A percentile compares a stretch with the other conserved stretches of the same genome.
Evolutionary conservation across 2,329 filamentous ascomycete genomes (phyloP).

Genomic region (Zymoseptoria tritici): DNA sequence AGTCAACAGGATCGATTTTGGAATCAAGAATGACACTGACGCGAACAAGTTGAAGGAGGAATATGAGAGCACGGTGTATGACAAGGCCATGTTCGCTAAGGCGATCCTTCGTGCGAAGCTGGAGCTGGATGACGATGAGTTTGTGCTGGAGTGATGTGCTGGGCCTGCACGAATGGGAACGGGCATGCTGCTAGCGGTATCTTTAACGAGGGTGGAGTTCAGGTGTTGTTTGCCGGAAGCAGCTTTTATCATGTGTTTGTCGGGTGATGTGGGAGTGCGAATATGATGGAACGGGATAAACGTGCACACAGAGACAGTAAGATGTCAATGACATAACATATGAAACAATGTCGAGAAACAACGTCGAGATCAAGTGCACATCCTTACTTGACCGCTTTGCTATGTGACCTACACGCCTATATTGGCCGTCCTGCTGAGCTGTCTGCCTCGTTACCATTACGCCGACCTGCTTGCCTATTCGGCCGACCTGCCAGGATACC

Average conservation of each 20-base stretch:
- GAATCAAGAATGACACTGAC: slow-evolving; percentile 31
- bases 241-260: not conserved
- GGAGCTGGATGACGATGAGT: slow-evolving; percentile 35
- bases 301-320: not conserved
- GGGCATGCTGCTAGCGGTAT: not conserved
- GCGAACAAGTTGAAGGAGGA: slow-evolving; percentile 27
- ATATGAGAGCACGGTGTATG: slow-evolving; percentile 32
- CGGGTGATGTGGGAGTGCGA: not conserved
- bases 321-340: not conserved
- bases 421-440: too few relatives aligned
- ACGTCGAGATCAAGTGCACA: too few relatives aligned
- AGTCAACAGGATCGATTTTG: slow-evolving; percentile 33
- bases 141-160: slow-evolving; percentile 16
- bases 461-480: too few relatives aligned
- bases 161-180: not conserved
- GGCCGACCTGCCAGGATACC: too few relatives aligned
- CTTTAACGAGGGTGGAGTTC: not conserved
- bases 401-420: too few relatives aligned
- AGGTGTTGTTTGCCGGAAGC: not conserved
- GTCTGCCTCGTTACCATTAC: too few relatives aligned
- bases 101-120: slow-evolving; percentile 39
- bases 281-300: not conserved
- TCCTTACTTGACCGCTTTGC: too few relatives aligned
- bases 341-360: too few relatives aligned
- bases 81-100: slow-evolving; percentile 37